A percentile compares a stretch with the other conserved stretches of the same genome.
phyloP scores from a whole-genome alignment of 768 basidiomycete genomes.

The Cantharellus cinnabarinus region DNA sequence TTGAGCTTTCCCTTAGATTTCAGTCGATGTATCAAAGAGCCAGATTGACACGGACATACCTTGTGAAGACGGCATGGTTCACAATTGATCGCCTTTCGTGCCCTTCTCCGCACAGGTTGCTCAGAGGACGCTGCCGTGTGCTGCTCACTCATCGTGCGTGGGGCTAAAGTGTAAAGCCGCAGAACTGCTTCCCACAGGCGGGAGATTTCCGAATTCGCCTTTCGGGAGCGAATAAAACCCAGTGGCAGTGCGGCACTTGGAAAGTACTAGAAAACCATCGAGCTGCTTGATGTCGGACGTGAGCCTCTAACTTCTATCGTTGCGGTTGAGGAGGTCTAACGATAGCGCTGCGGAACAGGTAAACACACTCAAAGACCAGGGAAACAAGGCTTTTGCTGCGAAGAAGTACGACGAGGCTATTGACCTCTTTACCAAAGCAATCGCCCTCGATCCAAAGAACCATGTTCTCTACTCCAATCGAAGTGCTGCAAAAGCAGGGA shows the following conservation, averaged over 20 bases:
- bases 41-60: not conserved
- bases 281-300: conserved; percentile 18
- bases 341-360: conserved; percentile 16
- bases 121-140: not conserved
- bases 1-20: conserved; percentile 45
- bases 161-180: not conserved
- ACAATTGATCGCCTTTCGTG: conserved; percentile 75
- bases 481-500: conserved; percentile 77
- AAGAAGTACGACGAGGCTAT: conserved; percentile 84
- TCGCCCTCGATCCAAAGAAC: conserved; percentile 62
- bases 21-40: not conserved
- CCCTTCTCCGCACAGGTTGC: conserved; percentile 29
- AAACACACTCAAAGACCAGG: conserved; percentile 64
- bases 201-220: too few species aligned
- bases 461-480: conserved; percentile 86
- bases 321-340: not conserved
- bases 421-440: conserved; percentile 62
- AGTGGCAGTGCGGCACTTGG: too few species aligned
- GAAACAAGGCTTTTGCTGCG: conserved; percentile 88
- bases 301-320: conserved; percentile 9
- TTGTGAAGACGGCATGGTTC: conserved; percentile 51
- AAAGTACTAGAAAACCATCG: too few species aligned
- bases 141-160: not conserved
- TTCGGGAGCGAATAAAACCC: too few species aligned
- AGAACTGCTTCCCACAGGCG: not conserved